Conservation (phyloP, 495 filamentous ascomycete genomes). For the Hyaloscypha hepaticicola region DNA sequence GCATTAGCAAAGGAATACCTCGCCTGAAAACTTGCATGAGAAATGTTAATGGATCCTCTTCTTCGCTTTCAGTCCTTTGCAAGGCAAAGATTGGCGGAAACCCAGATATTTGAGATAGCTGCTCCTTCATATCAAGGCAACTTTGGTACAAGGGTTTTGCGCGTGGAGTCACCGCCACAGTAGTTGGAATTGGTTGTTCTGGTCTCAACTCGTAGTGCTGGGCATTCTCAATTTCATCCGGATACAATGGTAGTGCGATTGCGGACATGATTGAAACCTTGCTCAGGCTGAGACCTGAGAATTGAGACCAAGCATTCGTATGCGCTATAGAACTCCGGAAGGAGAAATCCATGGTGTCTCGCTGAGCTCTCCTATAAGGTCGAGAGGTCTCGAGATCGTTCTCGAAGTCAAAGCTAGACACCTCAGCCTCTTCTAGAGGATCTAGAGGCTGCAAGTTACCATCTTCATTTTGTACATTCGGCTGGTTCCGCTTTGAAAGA, state of each 20-base stretch:
- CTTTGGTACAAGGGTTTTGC: not conserved
- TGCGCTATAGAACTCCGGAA: conserved; percentile 8
- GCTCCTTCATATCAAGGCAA: not conserved
- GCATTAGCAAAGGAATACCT: conserved; percentile 2
- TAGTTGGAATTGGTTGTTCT: not conserved
- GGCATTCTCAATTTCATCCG: not conserved
- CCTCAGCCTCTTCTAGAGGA: not conserved
- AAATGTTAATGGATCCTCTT: conserved; percentile 7
- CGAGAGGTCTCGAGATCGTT: conserved; percentile 5
- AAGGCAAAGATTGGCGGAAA: not conserved
- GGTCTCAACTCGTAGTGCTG: not conserved
- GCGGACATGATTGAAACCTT: conserved; percentile 6
- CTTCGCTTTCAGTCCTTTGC: not conserved
- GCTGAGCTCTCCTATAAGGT: conserved; percentile 5
- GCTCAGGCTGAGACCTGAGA: conserved; percentile 2
- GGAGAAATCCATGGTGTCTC: conserved; percentile 6
- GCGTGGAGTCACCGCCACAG: not conserved
- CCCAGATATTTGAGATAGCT: conserved; percentile 6
- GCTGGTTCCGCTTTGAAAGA: not conserved
- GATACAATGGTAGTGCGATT: conserved; percentile 9
- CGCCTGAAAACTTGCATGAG: conserved; percentile 1
- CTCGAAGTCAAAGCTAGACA: conserved; percentile 10
- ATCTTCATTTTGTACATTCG: not conserved
- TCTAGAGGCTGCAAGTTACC: not conserved
- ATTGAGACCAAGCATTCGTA: conserved; percentile 7